Conservation (phyloP, 495 filamentous ascomycete species). For the Rostrohypoxylon terebratum region DNA sequence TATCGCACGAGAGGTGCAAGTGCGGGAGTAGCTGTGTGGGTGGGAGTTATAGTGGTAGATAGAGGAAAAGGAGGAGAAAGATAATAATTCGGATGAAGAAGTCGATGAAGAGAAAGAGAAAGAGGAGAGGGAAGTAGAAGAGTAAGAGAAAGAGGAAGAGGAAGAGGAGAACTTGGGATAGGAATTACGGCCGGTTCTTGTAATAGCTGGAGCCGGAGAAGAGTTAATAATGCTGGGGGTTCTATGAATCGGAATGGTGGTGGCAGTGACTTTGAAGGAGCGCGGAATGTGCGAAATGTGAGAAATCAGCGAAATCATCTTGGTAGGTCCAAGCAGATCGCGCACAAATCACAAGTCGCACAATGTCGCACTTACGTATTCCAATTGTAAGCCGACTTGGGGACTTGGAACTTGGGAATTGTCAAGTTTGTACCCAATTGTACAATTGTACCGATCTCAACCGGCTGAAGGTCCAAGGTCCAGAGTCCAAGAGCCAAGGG, state of each 20-base stretch:
- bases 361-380: conserved; percentile 41
- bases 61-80: conserved; percentile 29
- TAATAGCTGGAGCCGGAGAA: neutral
- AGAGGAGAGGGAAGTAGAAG: too few relatives aligned
- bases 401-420: too few relatives aligned
- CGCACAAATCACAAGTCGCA: conserved; percentile 29
- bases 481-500: too few relatives aligned
- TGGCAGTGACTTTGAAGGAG: conserved; percentile 36
- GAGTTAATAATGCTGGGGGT: neutral
- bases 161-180: neutral
- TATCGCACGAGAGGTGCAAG: conserved; percentile 22
- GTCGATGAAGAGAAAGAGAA: conserved; percentile 24
- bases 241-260: conserved; percentile 6
- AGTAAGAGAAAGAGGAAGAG: conserved; percentile 24
- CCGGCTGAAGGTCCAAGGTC: conserved; percentile 42
- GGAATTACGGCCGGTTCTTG: neutral
- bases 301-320: conserved; percentile 22
- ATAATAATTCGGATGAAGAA: too few relatives aligned
- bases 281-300: neutral
- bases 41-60: too few relatives aligned
- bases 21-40: conserved; percentile 35
- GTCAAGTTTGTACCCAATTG: neutral
- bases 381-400: conserved; percentile 7
- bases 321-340: conserved; percentile 13
- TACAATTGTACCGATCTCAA: conserved; percentile 38